phyloP scores from a whole-genome alignment of 495 filamentous ascomycete species.

The Daldinia grandis region DNA sequence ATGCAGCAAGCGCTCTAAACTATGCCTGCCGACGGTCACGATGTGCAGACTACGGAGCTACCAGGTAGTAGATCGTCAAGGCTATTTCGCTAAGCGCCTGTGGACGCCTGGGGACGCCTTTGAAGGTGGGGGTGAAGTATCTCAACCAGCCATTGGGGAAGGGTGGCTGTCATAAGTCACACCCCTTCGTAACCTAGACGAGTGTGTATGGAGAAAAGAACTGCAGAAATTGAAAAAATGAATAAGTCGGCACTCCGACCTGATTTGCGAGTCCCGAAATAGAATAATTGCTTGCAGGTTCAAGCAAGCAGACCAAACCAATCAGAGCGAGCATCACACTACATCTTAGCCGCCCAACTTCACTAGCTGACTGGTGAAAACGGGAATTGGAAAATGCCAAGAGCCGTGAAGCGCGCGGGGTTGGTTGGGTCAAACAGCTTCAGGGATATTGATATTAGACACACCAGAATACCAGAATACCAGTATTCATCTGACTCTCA shows the following conservation, averaged over 20 bases:
- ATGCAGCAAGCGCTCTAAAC: slow-evolving; percentile 35
- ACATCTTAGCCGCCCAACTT: slow-evolving; percentile 41
- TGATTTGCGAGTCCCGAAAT: slow-evolving; percentile 41
- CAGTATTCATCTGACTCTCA: too few relatives aligned
- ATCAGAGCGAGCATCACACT: slow-evolving; percentile 39
- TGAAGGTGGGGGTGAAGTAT: slow-evolving; percentile 40
- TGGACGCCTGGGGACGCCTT: slow-evolving; percentile 39
- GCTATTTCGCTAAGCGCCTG: slow-evolving; percentile 44
- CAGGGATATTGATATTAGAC: too few relatives aligned
- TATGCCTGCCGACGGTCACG: slow-evolving; percentile 22
- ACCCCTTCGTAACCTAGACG: slow-evolving; percentile 25
- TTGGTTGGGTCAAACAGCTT: slow-evolving; percentile 15
- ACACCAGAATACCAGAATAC: too few relatives aligned
- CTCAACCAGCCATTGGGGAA: slow-evolving; percentile 39
- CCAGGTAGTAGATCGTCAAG: slow-evolving; percentile 25
- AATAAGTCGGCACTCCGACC: slow-evolving; percentile 12
- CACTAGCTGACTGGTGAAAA: slow-evolving; percentile 27
- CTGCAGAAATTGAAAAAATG: slow-evolving; percentile 14
- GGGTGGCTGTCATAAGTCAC: slow-evolving; percentile 13
- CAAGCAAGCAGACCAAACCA: slow-evolving; percentile 20
- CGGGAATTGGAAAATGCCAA: slow-evolving; percentile 32
- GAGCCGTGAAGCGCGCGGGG: slow-evolving; percentile 35
- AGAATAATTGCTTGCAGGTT: slow-evolving; percentile 38
- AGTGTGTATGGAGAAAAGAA: slow-evolving; percentile 28
- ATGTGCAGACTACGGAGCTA: slow-evolving; percentile 33